These are phyloP conservation scores for Blastocystis sp. DNA, from an alignment of 352 stramenopile species.

Conservation along the genomic window DNA sequence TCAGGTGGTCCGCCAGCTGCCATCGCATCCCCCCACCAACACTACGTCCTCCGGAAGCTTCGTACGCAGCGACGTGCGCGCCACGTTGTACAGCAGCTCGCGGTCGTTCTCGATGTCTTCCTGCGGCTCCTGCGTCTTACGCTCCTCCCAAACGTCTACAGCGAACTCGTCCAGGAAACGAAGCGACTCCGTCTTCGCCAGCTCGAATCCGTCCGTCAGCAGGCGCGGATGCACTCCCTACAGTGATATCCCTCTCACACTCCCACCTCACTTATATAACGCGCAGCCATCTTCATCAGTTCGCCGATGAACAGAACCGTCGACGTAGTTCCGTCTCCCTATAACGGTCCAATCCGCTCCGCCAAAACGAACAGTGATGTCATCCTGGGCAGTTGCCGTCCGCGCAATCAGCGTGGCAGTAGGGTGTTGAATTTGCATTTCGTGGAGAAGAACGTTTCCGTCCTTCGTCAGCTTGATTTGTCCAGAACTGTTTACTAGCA, in stretches of 20 bases:
- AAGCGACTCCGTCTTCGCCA: constrained; percentile 82
- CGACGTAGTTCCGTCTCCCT: constrained; percentile 91
- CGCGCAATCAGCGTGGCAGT: constrained; percentile 92
- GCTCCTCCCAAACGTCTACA: background rate
- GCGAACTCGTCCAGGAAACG: constrained; percentile 82
- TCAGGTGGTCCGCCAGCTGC: constrained; percentile 76
- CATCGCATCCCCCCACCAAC: background rate
- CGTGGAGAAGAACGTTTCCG: constrained; percentile 92
- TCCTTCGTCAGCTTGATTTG: constrained; percentile 99
- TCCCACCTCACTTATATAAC: constrained; percentile 79
- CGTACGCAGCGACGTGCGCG: constrained; percentile 86
- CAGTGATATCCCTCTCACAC: background rate
- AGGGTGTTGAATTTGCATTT: constrained; percentile 99
- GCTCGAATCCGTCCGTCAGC: constrained; percentile 77
- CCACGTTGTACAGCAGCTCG: constrained; percentile 82
- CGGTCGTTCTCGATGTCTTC: constrained; percentile 78
- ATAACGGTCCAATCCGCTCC: background rate
- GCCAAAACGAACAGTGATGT: constrained; percentile 67
- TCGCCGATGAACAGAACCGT: constrained; percentile 94
- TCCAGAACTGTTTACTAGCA: constrained; percentile 92
- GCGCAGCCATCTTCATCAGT: constrained; percentile 90
- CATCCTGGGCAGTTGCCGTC: constrained; percentile 89
- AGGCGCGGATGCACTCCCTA: constrained; percentile 51
- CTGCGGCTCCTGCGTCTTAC: constrained; percentile 37
- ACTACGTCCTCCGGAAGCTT: constrained; percentile 84